These are phyloP conservation scores for Saturnispora serradocipensis DNA, from an alignment of 805 yeast genomes.

Conservation along the genomic window DNA sequence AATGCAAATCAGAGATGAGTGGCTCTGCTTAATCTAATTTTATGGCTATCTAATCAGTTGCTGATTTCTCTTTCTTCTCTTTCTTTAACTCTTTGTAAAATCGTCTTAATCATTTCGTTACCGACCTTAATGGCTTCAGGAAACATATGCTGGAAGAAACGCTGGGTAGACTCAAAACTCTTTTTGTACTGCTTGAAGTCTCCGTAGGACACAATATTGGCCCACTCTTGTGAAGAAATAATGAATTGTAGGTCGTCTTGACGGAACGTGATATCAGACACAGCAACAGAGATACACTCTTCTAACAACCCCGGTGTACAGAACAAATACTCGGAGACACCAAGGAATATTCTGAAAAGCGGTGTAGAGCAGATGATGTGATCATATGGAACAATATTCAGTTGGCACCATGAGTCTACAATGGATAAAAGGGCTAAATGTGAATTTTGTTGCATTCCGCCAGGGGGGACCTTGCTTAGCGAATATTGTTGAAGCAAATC, in stretches of 20 bases:
- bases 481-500: slow-evolving; percentile 71
- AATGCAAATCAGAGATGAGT: background rate
- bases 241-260: slow-evolving; percentile 90
- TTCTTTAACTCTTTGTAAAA: slow-evolving; percentile 33
- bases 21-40: too few species aligned
- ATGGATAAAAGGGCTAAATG: slow-evolving; percentile 84
- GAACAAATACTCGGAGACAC: slow-evolving; percentile 87
- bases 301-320: slow-evolving; percentile 79
- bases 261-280: slow-evolving; percentile 58
- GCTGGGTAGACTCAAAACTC: slow-evolving; percentile 71
- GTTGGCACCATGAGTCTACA: slow-evolving; percentile 85
- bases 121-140: slow-evolving; percentile 84
- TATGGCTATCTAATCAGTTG: too few species aligned
- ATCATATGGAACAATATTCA: slow-evolving; percentile 86
- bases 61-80: slow-evolving; percentile 10
- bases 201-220: slow-evolving; percentile 67
- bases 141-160: slow-evolving; percentile 78
- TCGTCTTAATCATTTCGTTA: slow-evolving; percentile 87
- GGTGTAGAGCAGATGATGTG: slow-evolving; percentile 97
- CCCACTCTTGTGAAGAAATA: slow-evolving; percentile 85
- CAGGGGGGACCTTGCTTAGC: slow-evolving; percentile 61
- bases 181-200: slow-evolving; percentile 61
- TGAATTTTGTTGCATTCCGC: slow-evolving; percentile 67
- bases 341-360: slow-evolving; percentile 79
- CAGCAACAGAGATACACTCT: slow-evolving; percentile 64